phyloP scores from a whole-genome alignment of 2,329 filamentous ascomycete species.

The Hymenoscyphus repandus region DNA sequence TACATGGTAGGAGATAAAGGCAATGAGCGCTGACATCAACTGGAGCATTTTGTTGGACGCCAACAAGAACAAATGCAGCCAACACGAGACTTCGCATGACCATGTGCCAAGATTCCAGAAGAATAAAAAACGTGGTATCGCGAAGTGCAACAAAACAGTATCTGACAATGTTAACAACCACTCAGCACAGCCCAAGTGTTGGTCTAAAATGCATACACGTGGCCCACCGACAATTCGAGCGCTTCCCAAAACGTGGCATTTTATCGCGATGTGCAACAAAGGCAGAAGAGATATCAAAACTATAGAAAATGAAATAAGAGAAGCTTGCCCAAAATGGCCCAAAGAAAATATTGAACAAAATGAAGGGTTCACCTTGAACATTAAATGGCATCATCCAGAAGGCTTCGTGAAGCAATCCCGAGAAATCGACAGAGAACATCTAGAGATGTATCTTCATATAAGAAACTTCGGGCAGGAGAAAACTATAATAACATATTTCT shows the following conservation, averaged over 20 bases:
- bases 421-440: too few relatives aligned
- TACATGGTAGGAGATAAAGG: too few relatives aligned
- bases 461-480: neutral
- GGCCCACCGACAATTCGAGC: slow-evolving; percentile 7
- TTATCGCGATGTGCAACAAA: slow-evolving; percentile 5
- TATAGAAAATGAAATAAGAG: neutral
- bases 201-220: neutral
- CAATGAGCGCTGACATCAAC: too few relatives aligned
- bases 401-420: too few relatives aligned
- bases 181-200: neutral
- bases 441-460: too few relatives aligned
- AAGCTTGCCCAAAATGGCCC: neutral
- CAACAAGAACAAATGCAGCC: neutral
- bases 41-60: neutral
- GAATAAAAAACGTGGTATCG: slow-evolving; percentile 6
- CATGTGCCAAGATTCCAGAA: neutral
- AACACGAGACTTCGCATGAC: neutral
- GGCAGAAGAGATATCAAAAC: neutral
- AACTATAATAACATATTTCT: neutral
- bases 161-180: neutral
- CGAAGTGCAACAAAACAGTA: slow-evolving; percentile 7
- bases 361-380: too few relatives aligned
- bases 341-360: too few relatives aligned
- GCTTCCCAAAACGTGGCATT: slow-evolving; percentile 7
- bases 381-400: too few relatives aligned